Evolutionary conservation across 2,329 filamentous ascomycete species (phyloP), one percentile per base, ranked within the genome.

Genomic region (Fonsecaea nubica): DNA sequence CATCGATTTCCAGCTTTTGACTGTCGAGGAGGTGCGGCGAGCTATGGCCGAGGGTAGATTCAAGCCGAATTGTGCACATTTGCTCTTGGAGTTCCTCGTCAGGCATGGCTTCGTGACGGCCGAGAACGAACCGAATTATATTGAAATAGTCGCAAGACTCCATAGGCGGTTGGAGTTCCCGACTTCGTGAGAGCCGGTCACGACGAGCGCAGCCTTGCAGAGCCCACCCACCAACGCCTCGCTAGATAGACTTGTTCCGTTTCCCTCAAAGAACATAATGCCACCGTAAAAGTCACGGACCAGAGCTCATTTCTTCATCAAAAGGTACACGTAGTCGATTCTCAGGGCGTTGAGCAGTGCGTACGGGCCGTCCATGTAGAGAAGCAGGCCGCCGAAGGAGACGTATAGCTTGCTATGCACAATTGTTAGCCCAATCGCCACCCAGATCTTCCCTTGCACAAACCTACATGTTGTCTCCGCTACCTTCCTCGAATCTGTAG

Each of bases 341-440:
- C 93, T 88, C 76, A 99, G 81, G 33, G 93, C 91, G 38, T 91
- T 96, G 69, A 99, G 87, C 83, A 97, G 97, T 85, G 95, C 96
- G 80, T 96, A 95, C 2, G 95, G 95, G 5, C 96, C 95, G 75
- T 97, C 91, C 63, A 99, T 85, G 74, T 90, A 92, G 81, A 98
- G 89, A 74, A 99, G 81, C 71, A 99, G 83, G 7, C 95, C 95
- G 56, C 95, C 95, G 75, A 97, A 99, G 1, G 93, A 97, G 73
- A 96, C 86, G 80, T 94, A 99, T 33, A 93, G 92, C 78, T 97
- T 96, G 77, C 94, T 98, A 73, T 13, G 68, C 13, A 68, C 45
- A n/a, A 70, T 68, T 13, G 65, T 80, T 65, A 79, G 75, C 73
- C 66, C 54, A 68, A 45, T 21, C 52, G 33, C 45, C 32, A 12